Evolutionary conservation across 2,329 filamentous ascomycete species (phyloP), one percentile per base, ranked within the genome.

Genomic region (Xylariaceae sp.): DNA sequence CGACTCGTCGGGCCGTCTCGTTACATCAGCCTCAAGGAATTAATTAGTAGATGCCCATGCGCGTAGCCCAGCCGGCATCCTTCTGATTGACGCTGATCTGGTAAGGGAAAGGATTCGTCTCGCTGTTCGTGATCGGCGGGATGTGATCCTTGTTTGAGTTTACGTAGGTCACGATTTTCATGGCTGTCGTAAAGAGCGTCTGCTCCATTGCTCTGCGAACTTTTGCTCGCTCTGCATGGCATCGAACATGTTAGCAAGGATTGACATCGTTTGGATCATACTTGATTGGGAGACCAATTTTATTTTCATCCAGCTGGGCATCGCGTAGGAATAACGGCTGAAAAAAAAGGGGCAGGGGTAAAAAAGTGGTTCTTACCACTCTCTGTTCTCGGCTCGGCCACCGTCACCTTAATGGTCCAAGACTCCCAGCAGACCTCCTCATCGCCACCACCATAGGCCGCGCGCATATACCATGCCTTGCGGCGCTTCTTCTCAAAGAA

Each of bases 341-440:
- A 13, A 37, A 44, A 30, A 39, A n/a, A 15, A 23, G 18, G 11
- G 50, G 17, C n/a, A 13, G 10, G 34, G 55, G 15, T 11, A 48
- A 51, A 56, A 50, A 58, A n/a, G 45, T 17, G 11, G 49, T n/a
- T 15, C 86, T 68, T 77, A 95, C 91, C 92, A 65, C 86, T 89
- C 70, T 97, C 93, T 9, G 90, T 96, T 70, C 88, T 81, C 35
- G 93, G 92, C 67, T 91, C 92, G 8, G 92, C 90, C 57, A 97
- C 86, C n/a, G 92, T 95, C 54, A 97, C 89, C 74, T 95, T 90
- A 66, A 99, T 77, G 50, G 89, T 91, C 94, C 94, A 99, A 70
- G 86, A 87, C 80, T 97, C 94, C 94, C 94, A 99, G 73, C 92
- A 96, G 15, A 97, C 86, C 73, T 97, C 92, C 73, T 97, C 92